Conservation (phyloP, 2,329 filamentous ascomycete genomes). For the Magnaporthiopsis rhizophila region DNA sequence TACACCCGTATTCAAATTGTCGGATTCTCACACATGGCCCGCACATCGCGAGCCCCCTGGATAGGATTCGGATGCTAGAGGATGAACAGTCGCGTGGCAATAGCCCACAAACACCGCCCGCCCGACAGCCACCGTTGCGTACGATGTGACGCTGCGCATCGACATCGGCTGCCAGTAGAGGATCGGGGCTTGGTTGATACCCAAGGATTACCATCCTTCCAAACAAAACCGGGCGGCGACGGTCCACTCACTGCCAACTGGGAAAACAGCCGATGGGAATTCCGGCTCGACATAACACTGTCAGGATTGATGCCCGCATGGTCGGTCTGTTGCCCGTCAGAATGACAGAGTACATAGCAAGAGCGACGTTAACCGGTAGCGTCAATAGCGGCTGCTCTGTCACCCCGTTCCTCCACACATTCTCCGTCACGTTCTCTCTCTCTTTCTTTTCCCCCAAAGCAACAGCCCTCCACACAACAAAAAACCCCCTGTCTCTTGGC, state of each 20-base stretch:
- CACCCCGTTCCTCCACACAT: too few relatives aligned
- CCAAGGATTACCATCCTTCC: not conserved
- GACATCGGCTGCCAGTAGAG: not conserved
- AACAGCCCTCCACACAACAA: not conserved
- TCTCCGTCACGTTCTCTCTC: not conserved
- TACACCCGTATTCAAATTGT: too few relatives aligned
- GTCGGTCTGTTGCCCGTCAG: not conserved
- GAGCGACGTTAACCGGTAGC: too few relatives aligned
- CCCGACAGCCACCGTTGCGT: not conserved
- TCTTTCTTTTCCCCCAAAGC: not conserved
- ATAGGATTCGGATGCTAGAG: too few relatives aligned
- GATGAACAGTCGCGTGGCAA: too few relatives aligned
- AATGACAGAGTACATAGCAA: too few relatives aligned
- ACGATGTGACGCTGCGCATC: not conserved
- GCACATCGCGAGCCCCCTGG: too few relatives aligned
- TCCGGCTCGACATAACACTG: not conserved
- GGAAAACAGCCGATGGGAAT: not conserved
- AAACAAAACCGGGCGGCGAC: not conserved
- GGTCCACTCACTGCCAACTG: not conserved
- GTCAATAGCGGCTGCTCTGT: too few relatives aligned
- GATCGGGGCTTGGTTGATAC: not conserved
- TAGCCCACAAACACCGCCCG: not conserved
- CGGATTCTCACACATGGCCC: too few relatives aligned
- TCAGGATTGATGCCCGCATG: not conserved
- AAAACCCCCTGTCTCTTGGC: not conserved